Percentiles rank a stretch among this genome's conserved stretches.
Conservation (phyloP, 192 early-diverging fungal genomes). For the Podila clonocystis region DNA sequence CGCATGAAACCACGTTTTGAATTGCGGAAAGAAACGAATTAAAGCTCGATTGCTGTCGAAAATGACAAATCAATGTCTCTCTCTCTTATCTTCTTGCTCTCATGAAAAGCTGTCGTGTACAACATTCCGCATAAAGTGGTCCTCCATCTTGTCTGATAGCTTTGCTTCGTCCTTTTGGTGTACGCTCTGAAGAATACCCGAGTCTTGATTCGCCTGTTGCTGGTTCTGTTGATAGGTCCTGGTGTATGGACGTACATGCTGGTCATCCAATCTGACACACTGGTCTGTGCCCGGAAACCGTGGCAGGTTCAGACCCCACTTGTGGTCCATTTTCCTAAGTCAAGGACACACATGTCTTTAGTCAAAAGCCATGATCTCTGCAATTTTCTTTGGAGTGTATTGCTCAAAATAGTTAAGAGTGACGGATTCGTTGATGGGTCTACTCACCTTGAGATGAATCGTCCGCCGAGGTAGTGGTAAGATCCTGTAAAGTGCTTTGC, state of each 20-base stretch:
- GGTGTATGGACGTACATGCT: neutral
- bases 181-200: neutral
- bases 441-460: conserved; percentile 82
- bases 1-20: too few species aligned
- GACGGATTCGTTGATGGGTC: neutral
- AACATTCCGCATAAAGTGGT: conserved; percentile 21
- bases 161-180: conserved; percentile 1
- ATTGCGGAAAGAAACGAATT: neutral
- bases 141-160: conserved; percentile 8
- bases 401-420: neutral
- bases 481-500: conserved; percentile 75
- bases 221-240: neutral
- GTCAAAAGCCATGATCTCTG: too few species aligned
- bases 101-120: conserved; percentile 18
- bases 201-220: neutral
- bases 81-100: neutral
- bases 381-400: too few species aligned
- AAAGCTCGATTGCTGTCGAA: neutral
- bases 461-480: conserved; percentile 87
- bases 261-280: conserved; percentile 59
- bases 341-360: too few species aligned
- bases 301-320: conserved; percentile 76
- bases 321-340: conserved; percentile 64
- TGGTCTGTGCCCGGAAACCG: conserved; percentile 78
- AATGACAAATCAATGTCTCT: neutral